Evolutionary conservation across 306 rosid species (phyloP), one percentile per base, ranked within the genome.

Genomic region (Lithocarpus polystachyus): DNA sequence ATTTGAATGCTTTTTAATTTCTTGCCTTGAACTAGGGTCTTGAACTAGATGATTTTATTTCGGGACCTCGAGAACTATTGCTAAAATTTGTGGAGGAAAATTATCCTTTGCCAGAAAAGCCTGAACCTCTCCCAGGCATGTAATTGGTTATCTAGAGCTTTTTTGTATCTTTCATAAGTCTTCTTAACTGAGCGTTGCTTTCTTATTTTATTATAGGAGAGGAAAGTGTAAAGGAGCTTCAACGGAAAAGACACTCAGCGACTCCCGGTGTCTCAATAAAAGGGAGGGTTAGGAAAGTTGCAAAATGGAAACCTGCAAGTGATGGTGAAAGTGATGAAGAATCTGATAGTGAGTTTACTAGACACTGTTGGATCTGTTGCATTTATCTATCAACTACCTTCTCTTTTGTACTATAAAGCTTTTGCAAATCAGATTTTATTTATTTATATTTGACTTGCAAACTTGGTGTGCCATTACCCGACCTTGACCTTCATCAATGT

Each of bases 1-100:
- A 71, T 72, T 69, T 64, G 64, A 59, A 28, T 6, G 11, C 59
- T 28, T 75, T 65, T 78, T 65, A 61, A 20, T 73, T 19, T 52
- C 22, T 53, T 60, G 56, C 77, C 79, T 76, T 82, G 14, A 56
- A 48, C 24, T 79, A 94, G 99, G 99, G 99, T 84, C 83, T 89
- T 85, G 99, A 92, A 75, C 99, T 95, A 70, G 98, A 95, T 89
- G 99, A 95, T 80, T 95, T 95, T 85, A 89, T 95, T 84, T 95
- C 99, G 18, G 99, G 99, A 74, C 99, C 99, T 74, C 92, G 99
- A 74, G 99, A 95, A 77, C 93, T 95, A 75, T 85, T 95, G 84
- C 90, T 95, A 65, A 95, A 95, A 76, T 93, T 92, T 91, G 94
- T 95, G 59, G 99, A 95, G 84, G 99, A 95, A 82, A 91, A 95